Percentiles rank a stretch among this genome's conserved stretches.
Conservation (phyloP, 306 rosid genomes). For the Acmispon strigosus region DNA sequence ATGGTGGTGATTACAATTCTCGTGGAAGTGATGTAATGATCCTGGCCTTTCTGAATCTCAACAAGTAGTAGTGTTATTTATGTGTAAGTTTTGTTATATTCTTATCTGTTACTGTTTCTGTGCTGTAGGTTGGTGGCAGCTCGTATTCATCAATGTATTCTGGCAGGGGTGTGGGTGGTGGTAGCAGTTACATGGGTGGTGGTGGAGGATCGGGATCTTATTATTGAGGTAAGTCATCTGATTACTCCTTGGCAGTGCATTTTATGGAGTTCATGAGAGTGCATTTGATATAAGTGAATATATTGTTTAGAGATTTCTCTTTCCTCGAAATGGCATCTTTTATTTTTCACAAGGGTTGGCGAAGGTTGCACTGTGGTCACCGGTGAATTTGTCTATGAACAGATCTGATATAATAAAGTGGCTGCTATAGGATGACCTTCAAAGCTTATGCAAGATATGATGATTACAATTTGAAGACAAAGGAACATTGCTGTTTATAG, state of each 20-base stretch:
- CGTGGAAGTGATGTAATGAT: conserved; percentile 87
- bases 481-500: conserved; percentile 31
- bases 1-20: conserved; percentile 81
- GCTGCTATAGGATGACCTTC: conserved; percentile 71
- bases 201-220: conserved; percentile 91
- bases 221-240: conserved; percentile 65
- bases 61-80: not conserved
- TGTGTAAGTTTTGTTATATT: not conserved
- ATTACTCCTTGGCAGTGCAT: not conserved
- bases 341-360: conserved; percentile 47
- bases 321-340: conserved; percentile 41
- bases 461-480: conserved; percentile 56
- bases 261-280: not conserved
- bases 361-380: conserved; percentile 63
- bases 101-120: conserved; percentile 15
- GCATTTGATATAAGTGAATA: not conserved
- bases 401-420: conserved; percentile 63
- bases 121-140: conserved; percentile 73
- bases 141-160: conserved; percentile 86
- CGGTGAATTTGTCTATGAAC: conserved; percentile 77
- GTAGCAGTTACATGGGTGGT: conserved; percentile 81
- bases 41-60: conserved; percentile 1
- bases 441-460: conserved; percentile 57
- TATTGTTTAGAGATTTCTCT: conserved; percentile 28
- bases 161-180: conserved; percentile 70